Evolutionary conservation across 441 rosid species (phyloP).

Genomic region (Erodium moschatum): DNA sequence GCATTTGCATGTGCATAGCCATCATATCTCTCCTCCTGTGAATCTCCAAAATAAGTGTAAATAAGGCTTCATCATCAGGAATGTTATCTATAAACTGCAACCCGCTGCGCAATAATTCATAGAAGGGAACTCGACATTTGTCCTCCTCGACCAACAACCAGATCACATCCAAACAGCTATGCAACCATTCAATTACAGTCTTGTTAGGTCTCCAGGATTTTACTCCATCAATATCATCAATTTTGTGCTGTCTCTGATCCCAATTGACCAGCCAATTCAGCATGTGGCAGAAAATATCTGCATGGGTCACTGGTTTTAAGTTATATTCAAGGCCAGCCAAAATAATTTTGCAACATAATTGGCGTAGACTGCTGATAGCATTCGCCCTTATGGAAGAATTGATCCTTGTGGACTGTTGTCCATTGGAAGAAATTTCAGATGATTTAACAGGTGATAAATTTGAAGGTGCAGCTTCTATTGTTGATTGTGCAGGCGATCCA

Average conservation of each 20-base stretch:
- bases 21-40: conserved; percentile 91
- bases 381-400: conserved; percentile 43
- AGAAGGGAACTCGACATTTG: conserved; percentile 83
- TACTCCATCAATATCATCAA: conserved; percentile 48
- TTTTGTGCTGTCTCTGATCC: conserved; percentile 70
- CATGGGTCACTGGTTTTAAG: conserved; percentile 76
- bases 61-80: conserved; percentile 90
- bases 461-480: conserved; percentile 49
- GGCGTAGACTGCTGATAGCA: conserved; percentile 68
- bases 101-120: conserved; percentile 81
- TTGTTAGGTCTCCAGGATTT: conserved; percentile 62
- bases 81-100: conserved; percentile 91
- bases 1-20: conserved; percentile 97
- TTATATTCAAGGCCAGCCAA: conserved; percentile 56
- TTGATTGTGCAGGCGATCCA: conserved; percentile 68
- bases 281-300: conserved; percentile 70
- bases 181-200: conserved; percentile 75
- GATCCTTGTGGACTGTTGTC: conserved; percentile 42
- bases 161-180: conserved; percentile 83
- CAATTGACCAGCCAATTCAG: conserved; percentile 85
- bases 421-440: conserved; percentile 41
- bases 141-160: conserved; percentile 82
- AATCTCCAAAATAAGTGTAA: conserved; percentile 79
- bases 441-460: conserved; percentile 53
- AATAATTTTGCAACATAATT: conserved; percentile 82